Evolutionary conservation across 1,139 yeast genomes (phyloP).

Genomic region (Yamadazyma friedrichii): DNA sequence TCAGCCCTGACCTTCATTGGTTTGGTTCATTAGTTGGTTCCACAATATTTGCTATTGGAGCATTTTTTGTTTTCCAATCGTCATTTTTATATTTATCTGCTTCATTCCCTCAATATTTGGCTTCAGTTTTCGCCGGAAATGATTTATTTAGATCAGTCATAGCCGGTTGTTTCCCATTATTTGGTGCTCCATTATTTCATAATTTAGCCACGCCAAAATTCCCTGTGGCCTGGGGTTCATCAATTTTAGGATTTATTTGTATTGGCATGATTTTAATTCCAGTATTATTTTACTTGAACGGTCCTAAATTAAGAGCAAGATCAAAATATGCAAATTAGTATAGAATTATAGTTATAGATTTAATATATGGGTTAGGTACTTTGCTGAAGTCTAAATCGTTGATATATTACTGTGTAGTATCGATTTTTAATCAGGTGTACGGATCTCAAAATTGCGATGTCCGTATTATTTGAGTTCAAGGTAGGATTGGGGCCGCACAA

Average conservation of each 20-base stretch:
- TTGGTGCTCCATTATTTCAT: conserved; percentile 51
- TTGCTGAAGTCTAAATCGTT: no score
- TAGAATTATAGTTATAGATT: not conserved
- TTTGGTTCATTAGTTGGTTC: conserved; percentile 41
- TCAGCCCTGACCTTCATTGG: conserved; percentile 39
- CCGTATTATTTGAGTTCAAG: no score
- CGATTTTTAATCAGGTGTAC: no score
- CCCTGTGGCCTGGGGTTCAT: conserved; percentile 59
- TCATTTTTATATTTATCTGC: conserved; percentile 33
- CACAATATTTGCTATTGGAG: conserved; percentile 34
- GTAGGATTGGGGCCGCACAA: no score
- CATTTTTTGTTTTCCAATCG: conserved; percentile 42
- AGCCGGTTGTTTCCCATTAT: conserved; percentile 64
- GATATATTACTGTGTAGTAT: no score
- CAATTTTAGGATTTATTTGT: conserved; percentile 45
- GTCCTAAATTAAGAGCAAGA: conserved; percentile 36
- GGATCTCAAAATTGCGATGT: no score
- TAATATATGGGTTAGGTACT: conserved; percentile 1
- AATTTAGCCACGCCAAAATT: conserved; percentile 44
- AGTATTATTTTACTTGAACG: conserved; percentile 39
- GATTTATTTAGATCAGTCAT: conserved; percentile 52
- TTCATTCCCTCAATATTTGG: conserved; percentile 41
- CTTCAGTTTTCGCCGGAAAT: conserved; percentile 61
- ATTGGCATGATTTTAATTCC: conserved; percentile 46
- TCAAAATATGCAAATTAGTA: conserved; percentile 34